A percentile compares a stretch with the other conserved stretches of the same genome.
Evolutionary conservation across 352 stramenopile species (phyloP).

Genomic region (Globisporangium orthogonon): DNA sequence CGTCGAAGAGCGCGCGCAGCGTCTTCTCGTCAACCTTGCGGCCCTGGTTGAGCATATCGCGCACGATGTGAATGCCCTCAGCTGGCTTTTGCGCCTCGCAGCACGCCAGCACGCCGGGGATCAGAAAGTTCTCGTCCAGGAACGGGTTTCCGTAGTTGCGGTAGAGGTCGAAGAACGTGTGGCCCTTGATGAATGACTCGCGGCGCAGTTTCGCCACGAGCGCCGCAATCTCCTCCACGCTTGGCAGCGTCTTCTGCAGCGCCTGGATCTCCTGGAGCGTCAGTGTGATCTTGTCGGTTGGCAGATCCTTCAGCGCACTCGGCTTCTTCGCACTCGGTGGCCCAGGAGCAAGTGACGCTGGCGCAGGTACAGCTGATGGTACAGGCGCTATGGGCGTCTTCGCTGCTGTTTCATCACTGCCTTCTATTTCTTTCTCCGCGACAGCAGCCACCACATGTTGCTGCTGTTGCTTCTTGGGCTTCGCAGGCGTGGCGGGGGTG

Average conservation of each 20-base stretch:
- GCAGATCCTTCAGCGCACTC: constrained; percentile 27
- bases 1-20: constrained; percentile 60
- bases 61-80: constrained; percentile 71
- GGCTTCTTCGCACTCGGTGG: constrained; percentile 3
- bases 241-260: constrained; percentile 70
- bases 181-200: constrained; percentile 70
- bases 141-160: constrained; percentile 83
- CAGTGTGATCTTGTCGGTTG: constrained; percentile 61
- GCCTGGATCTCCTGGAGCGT: constrained; percentile 68
- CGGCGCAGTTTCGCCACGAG: constrained; percentile 53
- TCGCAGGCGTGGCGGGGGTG: background rate
- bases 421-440: background rate
- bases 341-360: background rate
- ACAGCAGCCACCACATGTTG: background rate
- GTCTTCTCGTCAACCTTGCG: constrained; percentile 77
- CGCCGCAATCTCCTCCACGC: constrained; percentile 49
- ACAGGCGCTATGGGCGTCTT: background rate
- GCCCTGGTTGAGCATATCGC: constrained; percentile 78
- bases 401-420: background rate
- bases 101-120: constrained; percentile 68
- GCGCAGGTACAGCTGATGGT: background rate
- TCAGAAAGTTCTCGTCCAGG: constrained; percentile 77
- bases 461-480: constrained; percentile 8
- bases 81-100: constrained; percentile 70
- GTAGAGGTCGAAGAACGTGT: constrained; percentile 81